Evolutionary conservation across 2,329 filamentous ascomycete genomes (phyloP), one percentile per base, ranked within the genome.

Genomic region (Coniochaeta pulveracea): DNA sequence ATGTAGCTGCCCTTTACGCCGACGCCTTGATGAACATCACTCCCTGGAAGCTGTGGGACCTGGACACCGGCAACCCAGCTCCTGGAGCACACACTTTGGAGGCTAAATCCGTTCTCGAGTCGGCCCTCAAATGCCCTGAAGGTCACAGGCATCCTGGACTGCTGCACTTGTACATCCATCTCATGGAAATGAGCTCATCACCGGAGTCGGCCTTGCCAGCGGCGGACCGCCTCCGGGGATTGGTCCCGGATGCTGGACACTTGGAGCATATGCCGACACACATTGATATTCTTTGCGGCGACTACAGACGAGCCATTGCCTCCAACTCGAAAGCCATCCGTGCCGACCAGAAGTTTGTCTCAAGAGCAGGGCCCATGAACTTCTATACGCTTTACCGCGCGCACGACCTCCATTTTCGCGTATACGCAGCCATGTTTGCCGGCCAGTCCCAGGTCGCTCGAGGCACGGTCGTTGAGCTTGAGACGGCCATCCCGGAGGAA

Each of bases 181-280:
- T 48, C 23, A 47, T 47, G 44, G 47, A 49, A 33, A 47, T 47
- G 45, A 46, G 43, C 6, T 18, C 16, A n/a, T 34, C 40, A 11
- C 47, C 47, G 3, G 47, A 47, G 19, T 19, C 27, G 2, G 47
- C 45, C 1, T 35, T 48, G 21, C 21, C 33, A 10, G 38, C 36
- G 9, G 45, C 47, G 11, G 46, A 49, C 32, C 37, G 24, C n/a
- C 40, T 49, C 10, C 38, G 44, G 5, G 41, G 43, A 0, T 38
- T 48, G 10, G 35, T 47, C 14, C 45, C 47, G 1, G 47, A 49
- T 16, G 38, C 82, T 0, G 82, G 81, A 0, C 52, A 86, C 0
- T 59, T 85, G 5, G 82, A 88, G 50, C 56, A 86, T 50, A 88
- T 89, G 83, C 81, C 82, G 0, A 75, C 75, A 1, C 83, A 89